Evolutionary conservation across 2,329 filamentous ascomycete species (phyloP), one percentile per base, ranked within the genome.

Genomic region (Penicillium sp.): DNA sequence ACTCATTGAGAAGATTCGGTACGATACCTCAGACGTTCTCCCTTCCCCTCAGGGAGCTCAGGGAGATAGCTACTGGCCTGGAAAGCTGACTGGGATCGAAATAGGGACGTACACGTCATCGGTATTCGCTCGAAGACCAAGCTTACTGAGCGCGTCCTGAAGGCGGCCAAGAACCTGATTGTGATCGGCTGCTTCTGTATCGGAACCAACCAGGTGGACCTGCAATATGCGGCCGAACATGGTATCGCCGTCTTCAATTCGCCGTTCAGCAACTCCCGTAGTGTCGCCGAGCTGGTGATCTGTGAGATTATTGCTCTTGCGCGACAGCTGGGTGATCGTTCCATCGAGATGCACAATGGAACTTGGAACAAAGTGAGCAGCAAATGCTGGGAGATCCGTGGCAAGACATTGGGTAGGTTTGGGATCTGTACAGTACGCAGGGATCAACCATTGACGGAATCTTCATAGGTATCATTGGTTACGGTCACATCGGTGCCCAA

Each of bases 101-200:
- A 54, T 55, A 96, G 91, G 58, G 89, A 97, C 72, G 90, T 97
- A 26, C 94, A 99, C 71, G 94, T 97, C 68, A 94, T 99, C 72
- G 94, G 94, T 63, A 97, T 99, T 68, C 90, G 94, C 62, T 97
- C 93, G 56, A 99, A 99, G 81, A 99, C 94, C 31, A 96, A 94
- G 79, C 84, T 99, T 71, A 93, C 87, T 8, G 87, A 89, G 60
- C 88, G 87, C 68, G 90, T 99, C 26, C 83, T 99, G 58, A 83
- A 85, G 54, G 88, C 95, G 73, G 94, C 94, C 53, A 95, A 92
- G 79, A 96, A 97, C 73, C 83, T 99, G 51, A 89, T 97, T 56
- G 94, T 97, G 59, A 86, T 97, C 66, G 94, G 94, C 58, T 99
- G 94, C 80, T 99, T 99, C 83, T 99, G 94, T 75, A 99, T 99